phyloP scores from a whole-genome alignment of 176 grass and related monocot species.

The Oryza meridionalis region DNA sequence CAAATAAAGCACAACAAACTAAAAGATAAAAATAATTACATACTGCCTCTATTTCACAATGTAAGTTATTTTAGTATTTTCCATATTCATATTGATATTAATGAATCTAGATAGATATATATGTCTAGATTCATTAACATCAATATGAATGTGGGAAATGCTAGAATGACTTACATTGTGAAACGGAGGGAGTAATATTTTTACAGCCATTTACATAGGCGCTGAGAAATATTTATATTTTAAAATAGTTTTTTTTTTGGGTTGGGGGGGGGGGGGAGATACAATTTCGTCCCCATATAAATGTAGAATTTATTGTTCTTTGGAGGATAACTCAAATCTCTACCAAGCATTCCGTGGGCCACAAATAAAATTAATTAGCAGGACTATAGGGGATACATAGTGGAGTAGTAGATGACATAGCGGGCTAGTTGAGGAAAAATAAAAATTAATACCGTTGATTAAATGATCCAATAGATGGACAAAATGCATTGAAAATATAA shows the following conservation, averaged over 20 bases:
- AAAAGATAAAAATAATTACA: no score
- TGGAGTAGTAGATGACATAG: background rate
- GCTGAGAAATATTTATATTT: background rate
- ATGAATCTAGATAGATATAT: no score
- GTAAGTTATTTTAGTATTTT: no score
- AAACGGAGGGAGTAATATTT: no score
- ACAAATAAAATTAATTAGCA: background rate
- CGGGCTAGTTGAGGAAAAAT: background rate
- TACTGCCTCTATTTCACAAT: no score
- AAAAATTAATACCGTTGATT: background rate
- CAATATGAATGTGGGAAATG: no score
- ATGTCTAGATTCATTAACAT: no score
- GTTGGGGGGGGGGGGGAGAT: background rate
- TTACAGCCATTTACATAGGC: no score
- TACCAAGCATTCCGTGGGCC: background rate
- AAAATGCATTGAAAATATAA: background rate
- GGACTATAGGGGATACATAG: background rate
- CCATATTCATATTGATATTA: no score
- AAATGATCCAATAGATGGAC: background rate
- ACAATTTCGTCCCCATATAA: background rate
- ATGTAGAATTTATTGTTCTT: background rate
- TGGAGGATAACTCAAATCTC: background rate
- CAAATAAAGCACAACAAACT: no score
- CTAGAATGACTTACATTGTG: no score
- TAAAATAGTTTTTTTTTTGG: no score